A percentile compares a stretch with the other conserved stretches of the same genome.
These are phyloP conservation scores for Plenodomus lindquistii DNA, from an alignment of 2,329 filamentous ascomycete species.

Conservation along the genomic window DNA sequence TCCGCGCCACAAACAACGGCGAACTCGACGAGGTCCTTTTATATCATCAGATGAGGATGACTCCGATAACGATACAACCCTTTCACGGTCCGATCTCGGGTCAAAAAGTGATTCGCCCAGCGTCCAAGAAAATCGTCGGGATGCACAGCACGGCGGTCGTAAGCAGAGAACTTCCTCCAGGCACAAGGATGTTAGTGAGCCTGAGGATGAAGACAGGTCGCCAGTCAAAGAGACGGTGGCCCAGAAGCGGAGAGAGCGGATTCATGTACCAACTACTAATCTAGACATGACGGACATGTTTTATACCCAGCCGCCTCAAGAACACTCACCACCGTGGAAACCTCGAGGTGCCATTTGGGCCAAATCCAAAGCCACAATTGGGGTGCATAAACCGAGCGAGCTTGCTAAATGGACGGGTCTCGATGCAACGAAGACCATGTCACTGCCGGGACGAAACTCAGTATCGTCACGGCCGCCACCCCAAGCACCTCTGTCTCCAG, in stretches of 20 bases:
- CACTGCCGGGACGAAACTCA: conserved; percentile 31
- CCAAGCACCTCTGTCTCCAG: conserved; percentile 12
- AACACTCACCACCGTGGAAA: conserved; percentile 48
- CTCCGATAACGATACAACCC: conserved; percentile 10
- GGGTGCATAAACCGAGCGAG: conserved; percentile 29
- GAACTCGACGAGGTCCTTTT: conserved; percentile 24
- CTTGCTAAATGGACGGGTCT: conserved; percentile 14
- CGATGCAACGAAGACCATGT: conserved; percentile 28
- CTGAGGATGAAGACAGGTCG: conserved; percentile 14
- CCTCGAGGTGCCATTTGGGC: conserved; percentile 55
- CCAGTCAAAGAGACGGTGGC: conserved; percentile 27
- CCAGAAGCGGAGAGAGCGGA: conserved; percentile 47
- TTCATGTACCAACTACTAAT: conserved; percentile 48
- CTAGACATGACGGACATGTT: conserved; percentile 48
- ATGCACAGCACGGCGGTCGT: conserved; percentile 12
- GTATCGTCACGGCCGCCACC: conserved; percentile 28
- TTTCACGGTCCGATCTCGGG: conserved; percentile 9
- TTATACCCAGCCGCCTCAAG: conserved; percentile 50
- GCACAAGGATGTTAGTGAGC: conserved; percentile 11
- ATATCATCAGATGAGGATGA: conserved; percentile 33
- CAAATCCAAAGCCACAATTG: conserved; percentile 40
- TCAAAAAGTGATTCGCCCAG: conserved; percentile 13
- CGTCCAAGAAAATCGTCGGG: conserved; percentile 5
- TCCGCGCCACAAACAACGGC: conserved; percentile 23
- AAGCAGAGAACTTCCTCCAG: conserved; percentile 17